Evolutionary conservation across 2,329 filamentous ascomycete genomes (phyloP), one percentile per base, ranked within the genome.

Genomic region (Cercospora beticola): DNA sequence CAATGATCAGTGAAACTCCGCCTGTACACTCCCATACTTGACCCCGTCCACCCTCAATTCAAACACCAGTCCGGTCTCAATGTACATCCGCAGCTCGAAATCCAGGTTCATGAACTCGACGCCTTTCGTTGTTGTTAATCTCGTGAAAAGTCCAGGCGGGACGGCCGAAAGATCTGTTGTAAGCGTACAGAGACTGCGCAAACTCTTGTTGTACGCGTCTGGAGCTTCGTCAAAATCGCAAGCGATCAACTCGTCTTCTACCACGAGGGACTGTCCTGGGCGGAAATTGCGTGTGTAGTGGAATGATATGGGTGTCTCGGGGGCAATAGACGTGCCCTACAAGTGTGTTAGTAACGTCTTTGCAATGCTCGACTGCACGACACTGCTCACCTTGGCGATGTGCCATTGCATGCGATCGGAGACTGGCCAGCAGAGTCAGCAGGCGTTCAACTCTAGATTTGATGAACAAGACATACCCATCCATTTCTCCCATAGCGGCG

Each of bases 241-340:
- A 4, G 90, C 90, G 69, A 94, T 92, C 43, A 94, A 82, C 74
- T 94, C 91, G 79, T 94, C 92, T 62, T 92, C 91, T 5, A 94
- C 92, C 4, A 92, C 80, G 6, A 93, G 85, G 0, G 89, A 91
- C 79, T 94, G 92, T 0, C 90, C 89, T 0, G 91, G 90, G 1
- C 91, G 87, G 81, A 94, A 94, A 79, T 94, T 94, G 70, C 92
- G 89, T 3, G 92, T 94, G 81, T 94, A 94, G 82, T 94, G 91
- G 80, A 94, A 94, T 2, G 90, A 90, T 68, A 94, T 90, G 0
- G 92, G 91, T 0, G 87, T 85, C 0, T 88, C 82, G n/a, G 91
- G 89, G 7, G 90, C 93, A 43, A 94, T 86, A 43, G 90, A 87
- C 73, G 92, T 90, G 67, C 90, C 91, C 89, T 59, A n/a, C 1